Base-by-base conservation (phyloP, 2,329 filamentous ascomycete species). In the Atkinsonella texensis region DNA sequence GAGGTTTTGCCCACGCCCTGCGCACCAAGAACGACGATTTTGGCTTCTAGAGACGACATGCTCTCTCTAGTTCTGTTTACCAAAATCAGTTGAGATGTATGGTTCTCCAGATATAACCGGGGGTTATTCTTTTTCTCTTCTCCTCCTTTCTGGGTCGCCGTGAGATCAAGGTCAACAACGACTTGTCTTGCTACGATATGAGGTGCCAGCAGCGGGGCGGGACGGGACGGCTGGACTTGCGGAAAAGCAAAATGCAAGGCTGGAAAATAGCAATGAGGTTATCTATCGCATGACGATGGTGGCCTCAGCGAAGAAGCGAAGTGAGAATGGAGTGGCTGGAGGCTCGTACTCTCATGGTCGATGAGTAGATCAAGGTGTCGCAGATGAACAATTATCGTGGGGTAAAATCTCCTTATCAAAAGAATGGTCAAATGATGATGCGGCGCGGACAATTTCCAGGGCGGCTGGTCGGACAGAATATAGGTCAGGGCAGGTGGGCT, bases 1-100 rank as follows among this genome's bases (percentile, higher is more conserved):
- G 83, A 85, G 12, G 86, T 89, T 72, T 89, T 90, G 62, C 85
- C 85, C 52, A 89, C 85, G 65, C 83, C 83, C 69, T 89, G 86
- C 47, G 83, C 80, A 68, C 87, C 86, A 62, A 90, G 81, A 56
- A 90, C 83, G 58, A 89, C 83, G 53, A 90, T 85, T 69, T 89
- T 89, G 65, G 86, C 84, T 71, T 89, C 85, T 62, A 90, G 79
- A 41, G 83, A 84, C 60, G 79, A 76, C 67, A 71, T 70, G 55
- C 13, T 44, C 1, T 6, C 1, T 17, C 7, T 8, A 28, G 28
- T 28, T 15, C 15, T 13, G 6, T 5, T 38, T 9, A 38, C 35
- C 35, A 12, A 13, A 38, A 38, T 38, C 35, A 6, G 28, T 6
- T 28, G 28, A 28, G 28, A 28, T 28, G 28, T 6, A 28, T 28